These are phyloP conservation scores for Melampsora americana DNA, from an alignment of 1,284 basidiomycete species.

Conservation along the genomic window DNA sequence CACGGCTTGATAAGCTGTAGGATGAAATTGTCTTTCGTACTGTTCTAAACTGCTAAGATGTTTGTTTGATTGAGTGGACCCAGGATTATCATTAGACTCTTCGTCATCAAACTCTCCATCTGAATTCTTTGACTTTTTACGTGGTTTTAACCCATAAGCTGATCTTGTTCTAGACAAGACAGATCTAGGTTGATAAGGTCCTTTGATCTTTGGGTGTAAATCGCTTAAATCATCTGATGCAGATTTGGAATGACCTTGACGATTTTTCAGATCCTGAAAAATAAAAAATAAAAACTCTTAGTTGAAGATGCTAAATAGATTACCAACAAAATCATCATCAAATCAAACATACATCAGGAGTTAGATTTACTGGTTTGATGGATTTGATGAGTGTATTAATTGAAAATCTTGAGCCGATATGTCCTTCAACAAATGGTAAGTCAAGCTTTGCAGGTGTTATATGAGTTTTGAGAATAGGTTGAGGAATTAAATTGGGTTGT, in stretches of 20 bases:
- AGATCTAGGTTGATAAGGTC: conserved; percentile 4
- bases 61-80: too few species aligned
- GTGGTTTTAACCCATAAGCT: background rate
- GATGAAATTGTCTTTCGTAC: too few species aligned
- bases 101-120: too few species aligned
- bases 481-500: background rate
- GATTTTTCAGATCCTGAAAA: background rate
- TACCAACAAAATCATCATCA: too few species aligned
- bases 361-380: background rate
- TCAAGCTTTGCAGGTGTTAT: background rate
- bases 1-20: too few species aligned
- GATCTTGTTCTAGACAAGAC: background rate
- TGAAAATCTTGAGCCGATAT: background rate
- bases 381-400: background rate
- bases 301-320: too few species aligned
- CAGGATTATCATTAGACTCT: too few species aligned
- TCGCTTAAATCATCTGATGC: background rate
- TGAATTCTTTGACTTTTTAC: too few species aligned
- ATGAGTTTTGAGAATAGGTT: background rate
- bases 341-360: too few species aligned
- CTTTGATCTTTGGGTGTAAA: background rate
- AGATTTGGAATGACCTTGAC: background rate
- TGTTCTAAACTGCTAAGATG: too few species aligned
- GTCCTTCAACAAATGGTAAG: background rate
- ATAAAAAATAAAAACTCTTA: background rate